phyloP scores from a whole-genome alignment of 305 asterid species.

The Solanum hybrid region DNA sequence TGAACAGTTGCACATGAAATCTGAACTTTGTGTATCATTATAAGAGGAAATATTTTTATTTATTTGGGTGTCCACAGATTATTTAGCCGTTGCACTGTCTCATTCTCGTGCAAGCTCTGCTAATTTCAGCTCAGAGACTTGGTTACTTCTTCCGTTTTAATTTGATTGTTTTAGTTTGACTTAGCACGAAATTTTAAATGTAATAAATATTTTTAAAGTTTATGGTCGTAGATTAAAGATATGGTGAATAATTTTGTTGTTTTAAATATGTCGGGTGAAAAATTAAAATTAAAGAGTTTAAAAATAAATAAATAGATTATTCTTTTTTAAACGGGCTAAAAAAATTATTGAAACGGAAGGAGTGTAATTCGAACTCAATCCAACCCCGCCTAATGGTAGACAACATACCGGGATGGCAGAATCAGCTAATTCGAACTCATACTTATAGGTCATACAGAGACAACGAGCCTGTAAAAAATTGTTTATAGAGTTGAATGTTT shows the following conservation, averaged over 20 bases:
- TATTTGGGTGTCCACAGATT: neutral
- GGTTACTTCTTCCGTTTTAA: neutral
- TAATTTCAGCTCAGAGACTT: neutral
- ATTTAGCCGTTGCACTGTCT: constrained; percentile 40
- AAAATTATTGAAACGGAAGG: neutral
- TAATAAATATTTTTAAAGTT: neutral
- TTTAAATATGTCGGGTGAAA: accelerated
- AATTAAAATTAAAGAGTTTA: neutral
- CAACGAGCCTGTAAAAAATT: neutral
- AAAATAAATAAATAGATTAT: neutral
- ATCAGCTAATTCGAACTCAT: neutral
- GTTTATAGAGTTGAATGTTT: neutral
- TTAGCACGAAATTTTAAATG: accelerated
- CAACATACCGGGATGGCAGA: neutral
- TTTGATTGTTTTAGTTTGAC: neutral
- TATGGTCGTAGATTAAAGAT: neutral
- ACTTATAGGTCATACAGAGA: neutral
- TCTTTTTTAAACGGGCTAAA: neutral
- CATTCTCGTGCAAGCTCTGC: constrained; percentile 7
- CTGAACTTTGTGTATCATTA: neutral
- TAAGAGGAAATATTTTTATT: neutral
- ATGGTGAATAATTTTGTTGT: neutral
- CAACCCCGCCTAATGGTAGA: neutral
- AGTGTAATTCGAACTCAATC: neutral
- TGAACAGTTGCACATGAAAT: constrained; percentile 2